phyloP scores from a whole-genome alignment of 768 basidiomycete species.

The Candolleomyces aberdarensis region DNA sequence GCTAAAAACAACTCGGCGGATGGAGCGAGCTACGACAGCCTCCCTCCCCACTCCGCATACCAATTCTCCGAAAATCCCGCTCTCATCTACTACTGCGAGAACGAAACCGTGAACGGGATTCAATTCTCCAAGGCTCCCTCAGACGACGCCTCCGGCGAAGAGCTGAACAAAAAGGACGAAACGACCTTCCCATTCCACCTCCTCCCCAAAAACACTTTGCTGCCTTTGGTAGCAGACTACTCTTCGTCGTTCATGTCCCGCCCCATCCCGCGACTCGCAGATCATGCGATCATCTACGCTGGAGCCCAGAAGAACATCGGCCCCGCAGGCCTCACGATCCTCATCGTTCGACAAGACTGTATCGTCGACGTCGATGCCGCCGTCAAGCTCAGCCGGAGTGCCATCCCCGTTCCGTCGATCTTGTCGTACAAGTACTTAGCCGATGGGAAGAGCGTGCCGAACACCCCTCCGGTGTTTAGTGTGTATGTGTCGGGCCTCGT shows the following conservation, averaged over 20 bases:
- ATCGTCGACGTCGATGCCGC: conserved; percentile 87
- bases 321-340: conserved; percentile 87
- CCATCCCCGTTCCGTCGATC: conserved; percentile 70
- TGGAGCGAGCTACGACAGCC: conserved; percentile 70
- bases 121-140: conserved; percentile 57
- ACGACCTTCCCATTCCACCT: conserved; percentile 82
- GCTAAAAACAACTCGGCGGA: conserved; percentile 58
- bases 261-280: conserved; percentile 81
- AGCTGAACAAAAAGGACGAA: conserved; percentile 42
- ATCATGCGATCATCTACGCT: conserved; percentile 93
- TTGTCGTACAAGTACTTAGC: conserved; percentile 83
- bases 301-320: conserved; percentile 99
- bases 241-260: conserved; percentile 97
- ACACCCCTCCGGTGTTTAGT: conserved; percentile 90
- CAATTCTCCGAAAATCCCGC: conserved; percentile 78
- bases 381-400: conserved; percentile 53
- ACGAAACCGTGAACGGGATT: conserved; percentile 96
- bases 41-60: conserved; percentile 75
- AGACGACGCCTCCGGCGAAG: not conserved
- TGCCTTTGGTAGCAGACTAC: conserved; percentile 91
- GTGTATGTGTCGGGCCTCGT: conserved; percentile 91
- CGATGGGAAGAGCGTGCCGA: conserved; percentile 75
- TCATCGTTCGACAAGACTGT: conserved; percentile 94
- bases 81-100: conserved; percentile 97
- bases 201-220: conserved; percentile 51